Evolutionary conservation across 176 grass and related monocot species (phyloP), one percentile per base, ranked within the genome.

Genomic region (Rhynchospora tenuis): DNA sequence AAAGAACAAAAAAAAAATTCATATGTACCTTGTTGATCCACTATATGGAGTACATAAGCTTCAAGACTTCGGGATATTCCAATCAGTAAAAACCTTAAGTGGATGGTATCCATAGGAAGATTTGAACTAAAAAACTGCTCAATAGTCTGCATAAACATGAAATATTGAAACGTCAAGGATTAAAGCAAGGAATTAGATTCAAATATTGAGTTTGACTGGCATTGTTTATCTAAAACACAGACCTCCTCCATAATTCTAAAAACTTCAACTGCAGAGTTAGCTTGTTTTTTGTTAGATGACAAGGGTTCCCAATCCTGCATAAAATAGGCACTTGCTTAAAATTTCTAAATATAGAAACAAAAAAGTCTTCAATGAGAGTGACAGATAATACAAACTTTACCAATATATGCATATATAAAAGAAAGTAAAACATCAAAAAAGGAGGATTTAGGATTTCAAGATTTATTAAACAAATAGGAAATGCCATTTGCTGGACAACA

Each of bases 231-330:
- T 64, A 81, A 64, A 12, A 65, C 2, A 59, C 81, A 70, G 43
- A 97, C 91, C 94, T 97, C 94, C 83, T 97, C 91, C 86, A 92
- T 88, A 64, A 97, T 92, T 77, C 94, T 88, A 70, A 97, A 97
- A 51, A 97, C 88, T 87, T 97, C 94, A 75, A 97, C 86, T 68
- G 87, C 88, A 78, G 94, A 94, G 87, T 83, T 87, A 73, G 94
- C 83, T 80, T 92, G 91, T 72, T 81, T 90, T 85, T 90, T 86
- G 2, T 89, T 84, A 89, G 56, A 84, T 80, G 94, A 94, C 88
- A 94, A 80, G 88, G 94, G 91, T 5, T 78, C 80, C 94, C 94
- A 94, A 84, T 89, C 88, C 94, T 97, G 82, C 73, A 57, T 47
- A 46, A 46, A 26, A 73, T 26, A 88, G 64, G 79, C 45, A 72